Percentiles rank a stretch among this genome's conserved stretches.
Evolutionary conservation across 306 rosid genomes (phyloP).

Genomic region (Ormosia emarginata): DNA sequence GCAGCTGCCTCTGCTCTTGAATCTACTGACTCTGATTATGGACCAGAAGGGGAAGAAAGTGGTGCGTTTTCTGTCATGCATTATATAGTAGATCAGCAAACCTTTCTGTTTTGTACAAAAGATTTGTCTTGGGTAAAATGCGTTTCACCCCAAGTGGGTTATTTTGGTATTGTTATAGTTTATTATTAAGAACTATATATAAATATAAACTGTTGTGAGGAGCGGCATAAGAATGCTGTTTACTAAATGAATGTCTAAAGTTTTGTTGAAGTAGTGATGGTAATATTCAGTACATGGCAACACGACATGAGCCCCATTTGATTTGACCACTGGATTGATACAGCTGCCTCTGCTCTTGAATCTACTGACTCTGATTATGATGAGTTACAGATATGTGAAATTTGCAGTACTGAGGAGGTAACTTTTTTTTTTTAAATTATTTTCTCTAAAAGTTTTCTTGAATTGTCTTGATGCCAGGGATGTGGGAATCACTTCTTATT

Average conservation of each 20-base stretch:
- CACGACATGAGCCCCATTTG: neutral
- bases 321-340: constrained; percentile 32
- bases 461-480: constrained; percentile 25
- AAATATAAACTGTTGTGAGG: neutral
- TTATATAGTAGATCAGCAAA: neutral
- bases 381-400: constrained; percentile 93
- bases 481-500: constrained; percentile 14
- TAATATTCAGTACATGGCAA: neutral
- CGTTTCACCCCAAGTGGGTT: neutral
- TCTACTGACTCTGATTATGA: constrained; percentile 83
- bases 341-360: constrained; percentile 88
- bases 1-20: constrained; percentile 28
- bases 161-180: neutral
- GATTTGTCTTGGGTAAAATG: neutral
- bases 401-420: constrained; percentile 87
- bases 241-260: neutral
- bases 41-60: constrained; percentile 27
- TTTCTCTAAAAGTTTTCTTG: neutral
- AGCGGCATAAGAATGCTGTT: neutral
- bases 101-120: neutral
- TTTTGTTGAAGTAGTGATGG: neutral
- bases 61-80: constrained; percentile 16
- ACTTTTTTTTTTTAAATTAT: neutral
- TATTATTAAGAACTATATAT: neutral
- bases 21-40: constrained; percentile 26